Conservation (phyloP, 177 flowering plant genomes). For the Vitis hybrid region DNA sequence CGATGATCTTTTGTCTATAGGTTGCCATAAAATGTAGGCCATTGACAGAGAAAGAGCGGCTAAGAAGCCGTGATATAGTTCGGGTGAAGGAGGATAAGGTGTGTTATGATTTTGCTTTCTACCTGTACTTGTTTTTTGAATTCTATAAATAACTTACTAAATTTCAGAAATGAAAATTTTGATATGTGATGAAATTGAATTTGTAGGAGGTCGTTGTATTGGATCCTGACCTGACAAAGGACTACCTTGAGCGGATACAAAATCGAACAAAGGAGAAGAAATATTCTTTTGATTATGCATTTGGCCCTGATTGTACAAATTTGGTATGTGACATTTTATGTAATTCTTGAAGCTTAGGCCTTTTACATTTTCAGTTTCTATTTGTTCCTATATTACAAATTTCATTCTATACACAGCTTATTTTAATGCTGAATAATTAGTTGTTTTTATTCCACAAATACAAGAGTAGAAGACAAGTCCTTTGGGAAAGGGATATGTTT, state of each 20-base stretch:
- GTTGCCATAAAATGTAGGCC: constrained; percentile 95
- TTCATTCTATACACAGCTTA: too few relatives aligned
- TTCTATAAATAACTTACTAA: not conserved
- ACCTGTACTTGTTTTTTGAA: not conserved
- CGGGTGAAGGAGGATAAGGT: constrained; percentile 72
- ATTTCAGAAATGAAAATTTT: not conserved
- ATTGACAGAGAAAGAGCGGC: constrained; percentile 42
- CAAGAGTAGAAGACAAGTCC: too few relatives aligned
- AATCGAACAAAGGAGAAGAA: constrained; percentile 76
- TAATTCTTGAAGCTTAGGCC: not conserved
- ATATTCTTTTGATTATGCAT: constrained; percentile 79
- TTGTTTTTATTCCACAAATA: too few relatives aligned
- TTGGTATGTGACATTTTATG: constrained; percentile 35
- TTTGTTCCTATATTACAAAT: too few relatives aligned
- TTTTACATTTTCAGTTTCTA: not conserved
- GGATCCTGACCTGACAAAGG: constrained; percentile 86
- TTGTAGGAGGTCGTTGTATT: constrained; percentile 70
- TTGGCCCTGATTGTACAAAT: constrained; percentile 66
- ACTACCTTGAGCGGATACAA: constrained; percentile 81
- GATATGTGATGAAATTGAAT: not conserved
- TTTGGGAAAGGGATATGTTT: too few relatives aligned
- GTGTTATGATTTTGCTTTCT: not conserved
- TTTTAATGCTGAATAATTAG: too few relatives aligned
- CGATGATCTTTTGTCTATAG: constrained; percentile 26
- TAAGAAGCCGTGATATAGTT: constrained; percentile 55